phyloP scores from a whole-genome alignment of 768 basidiomycete genomes.

The Leccinum truebloodii region DNA sequence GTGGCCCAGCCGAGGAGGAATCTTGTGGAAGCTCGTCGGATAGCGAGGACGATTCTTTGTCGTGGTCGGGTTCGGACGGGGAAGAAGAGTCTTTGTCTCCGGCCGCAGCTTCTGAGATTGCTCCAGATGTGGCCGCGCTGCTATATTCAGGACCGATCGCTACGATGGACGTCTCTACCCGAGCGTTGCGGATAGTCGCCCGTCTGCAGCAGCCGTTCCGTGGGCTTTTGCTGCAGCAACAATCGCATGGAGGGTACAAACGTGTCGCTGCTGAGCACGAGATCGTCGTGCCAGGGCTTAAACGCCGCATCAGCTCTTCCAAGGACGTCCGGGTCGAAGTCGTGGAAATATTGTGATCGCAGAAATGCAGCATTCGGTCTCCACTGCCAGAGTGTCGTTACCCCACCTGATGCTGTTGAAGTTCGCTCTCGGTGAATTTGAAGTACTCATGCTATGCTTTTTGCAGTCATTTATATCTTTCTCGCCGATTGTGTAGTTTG shows the following conservation, averaged over 20 bases:
- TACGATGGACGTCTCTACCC: neutral
- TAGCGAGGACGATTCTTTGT: neutral
- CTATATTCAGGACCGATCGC: too few relatives aligned
- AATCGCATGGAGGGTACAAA: neutral
- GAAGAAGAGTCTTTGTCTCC: neutral
- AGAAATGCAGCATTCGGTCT: too few relatives aligned
- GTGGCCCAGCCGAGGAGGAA: neutral
- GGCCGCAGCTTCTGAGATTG: neutral
- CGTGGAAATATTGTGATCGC: neutral
- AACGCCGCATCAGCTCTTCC: neutral
- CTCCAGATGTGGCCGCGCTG: neutral
- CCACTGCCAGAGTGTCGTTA: too few relatives aligned
- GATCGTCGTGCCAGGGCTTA: neutral
- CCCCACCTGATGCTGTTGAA: too few relatives aligned
- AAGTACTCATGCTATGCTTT: neutral
- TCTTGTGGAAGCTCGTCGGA: neutral
- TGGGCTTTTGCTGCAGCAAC: constrained; percentile 6
- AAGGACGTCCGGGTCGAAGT: neutral
- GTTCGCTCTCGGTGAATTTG: too few relatives aligned
- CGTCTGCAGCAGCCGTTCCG: constrained; percentile 12
- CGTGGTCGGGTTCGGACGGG: neutral
- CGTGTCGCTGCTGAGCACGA: neutral
- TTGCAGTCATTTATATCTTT: neutral
- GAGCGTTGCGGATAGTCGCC: constrained; percentile 8
- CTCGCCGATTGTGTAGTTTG: neutral